Conservation (phyloP, 2,329 filamentous ascomycete species). For the Botrytis squamosa region DNA sequence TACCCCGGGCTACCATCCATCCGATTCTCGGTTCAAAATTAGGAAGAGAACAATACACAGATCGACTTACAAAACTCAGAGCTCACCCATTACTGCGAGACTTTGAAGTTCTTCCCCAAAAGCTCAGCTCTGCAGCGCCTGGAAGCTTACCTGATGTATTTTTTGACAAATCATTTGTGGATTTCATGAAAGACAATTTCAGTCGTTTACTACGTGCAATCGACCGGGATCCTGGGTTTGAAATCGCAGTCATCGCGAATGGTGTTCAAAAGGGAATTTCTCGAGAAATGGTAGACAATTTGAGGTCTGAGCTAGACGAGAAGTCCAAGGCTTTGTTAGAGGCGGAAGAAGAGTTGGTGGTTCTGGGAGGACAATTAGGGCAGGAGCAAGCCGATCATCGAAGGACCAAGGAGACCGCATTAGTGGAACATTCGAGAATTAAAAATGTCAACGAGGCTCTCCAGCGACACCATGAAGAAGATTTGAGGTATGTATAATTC, state of each 20-base stretch:
- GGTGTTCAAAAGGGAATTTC: constrained; percentile 87
- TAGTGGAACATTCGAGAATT: constrained; percentile 50
- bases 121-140: constrained; percentile 51
- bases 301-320: constrained; percentile 74
- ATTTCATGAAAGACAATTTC: constrained; percentile 96
- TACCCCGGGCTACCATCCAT: constrained; percentile 77
- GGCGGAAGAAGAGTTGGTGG: constrained; percentile 46
- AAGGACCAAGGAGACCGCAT: constrained; percentile 58
- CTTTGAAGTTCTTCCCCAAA: constrained; percentile 82
- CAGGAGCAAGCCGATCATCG: constrained; percentile 74
- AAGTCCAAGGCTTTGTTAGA: constrained; percentile 57
- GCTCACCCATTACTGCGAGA: constrained; percentile 78
- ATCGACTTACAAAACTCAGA: constrained; percentile 74
- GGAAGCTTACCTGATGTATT: constrained; percentile 72
- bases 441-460: constrained; percentile 63
- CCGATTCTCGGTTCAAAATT: constrained; percentile 73
- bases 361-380: constrained; percentile 56
- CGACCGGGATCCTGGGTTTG: constrained; percentile 84
- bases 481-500: constrained; percentile 50
- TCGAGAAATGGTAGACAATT: constrained; percentile 84
- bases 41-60: constrained; percentile 83
- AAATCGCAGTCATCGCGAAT: constrained; percentile 77
- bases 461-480: constrained; percentile 67
- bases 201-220: constrained; percentile 80
- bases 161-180: constrained; percentile 82